Evolutionary conservation across 345 rosid species (phyloP), one percentile per base, ranked within the genome.

Genomic region (Lepidium africanum): DNA sequence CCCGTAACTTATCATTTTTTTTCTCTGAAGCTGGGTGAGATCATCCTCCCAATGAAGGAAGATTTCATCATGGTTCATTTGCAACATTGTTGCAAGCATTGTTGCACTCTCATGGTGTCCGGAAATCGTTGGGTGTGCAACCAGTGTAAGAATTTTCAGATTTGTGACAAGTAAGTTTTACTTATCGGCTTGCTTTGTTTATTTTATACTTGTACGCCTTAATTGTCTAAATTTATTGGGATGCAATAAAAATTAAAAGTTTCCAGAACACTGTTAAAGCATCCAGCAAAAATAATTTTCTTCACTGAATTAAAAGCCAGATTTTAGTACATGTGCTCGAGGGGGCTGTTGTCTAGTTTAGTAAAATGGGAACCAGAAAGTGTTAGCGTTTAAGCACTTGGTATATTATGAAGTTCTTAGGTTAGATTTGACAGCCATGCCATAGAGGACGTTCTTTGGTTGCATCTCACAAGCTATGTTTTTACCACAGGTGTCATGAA

Each of bases 31-130:
- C 96, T 94, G 79, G 97, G 99, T 59, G 99, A 94, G 86, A 94
- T 96, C 55, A 94, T 94, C 73, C 70, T 81, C 75, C 97, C 97
- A 1, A 94, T 94, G 97, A 94, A 91, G 85, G 96, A 94, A 78
- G 99, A 94, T 71, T 94, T 94, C 80, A 94, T 94, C 77, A 94
- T 94, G 97, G 99, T 94, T 73, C 97, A 94, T 80, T 81, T 94
- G 69, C 99, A 94, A 83, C 88, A 87, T 78, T 83, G 92, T 54
- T 94, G 99, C 80, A 75, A 77, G 9, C 97, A 94, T 76, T 94
- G 99, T 72, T 91, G 93, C 73, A 75, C 82, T 75, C 79, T 91
- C 59, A 89, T 94, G 97, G 97, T 89, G 11, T 81, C 95, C 1
- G 96, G 99, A 53, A 80, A 74, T 61, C 89, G 89, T 3, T 89